Percentiles rank a stretch among this genome's conserved stretches.
Conservation (phyloP, 164 flowering plant genomes). For the Tinospora cordifolia region DNA sequence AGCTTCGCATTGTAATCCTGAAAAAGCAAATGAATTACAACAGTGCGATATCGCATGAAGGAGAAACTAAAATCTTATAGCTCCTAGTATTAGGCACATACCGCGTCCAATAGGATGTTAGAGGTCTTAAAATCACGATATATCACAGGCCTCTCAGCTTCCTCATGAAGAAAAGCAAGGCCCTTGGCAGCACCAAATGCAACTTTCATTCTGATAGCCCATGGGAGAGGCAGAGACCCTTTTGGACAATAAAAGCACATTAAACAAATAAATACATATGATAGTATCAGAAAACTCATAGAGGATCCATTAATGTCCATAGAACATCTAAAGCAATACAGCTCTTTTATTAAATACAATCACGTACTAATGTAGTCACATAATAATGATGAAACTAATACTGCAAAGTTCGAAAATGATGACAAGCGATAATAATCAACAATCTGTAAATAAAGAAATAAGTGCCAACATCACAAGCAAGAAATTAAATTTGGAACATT, state of each 20-base stretch:
- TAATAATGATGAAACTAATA: no score
- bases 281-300: neutral
- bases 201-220: slow-evolving; percentile 40
- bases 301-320: neutral
- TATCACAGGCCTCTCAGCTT: slow-evolving; percentile 39
- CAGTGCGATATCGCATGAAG: neutral
- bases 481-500: neutral
- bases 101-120: slow-evolving; percentile 39
- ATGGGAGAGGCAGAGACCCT: slow-evolving; percentile 44
- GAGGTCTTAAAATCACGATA: slow-evolving; percentile 44
- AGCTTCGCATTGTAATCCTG: slow-evolving; percentile 82
- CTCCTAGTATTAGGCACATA: slow-evolving; percentile 30
- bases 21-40: slow-evolving; percentile 14
- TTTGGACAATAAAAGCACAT: slow-evolving; percentile 22
- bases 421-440: neutral
- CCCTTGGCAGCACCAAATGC: slow-evolving; percentile 41
- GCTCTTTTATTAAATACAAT: neutral
- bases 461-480: neutral
- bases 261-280: slow-evolving; percentile 6
- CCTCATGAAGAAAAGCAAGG: slow-evolving; percentile 42
- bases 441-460: slow-evolving; percentile 36
- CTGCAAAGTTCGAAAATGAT: no score
- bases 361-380: neutral
- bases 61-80: slow-evolving; percentile 8
- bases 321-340: neutral